Conservation (phyloP, 2,329 filamentous ascomycete species). For the Aspergillus fructus region DNA sequence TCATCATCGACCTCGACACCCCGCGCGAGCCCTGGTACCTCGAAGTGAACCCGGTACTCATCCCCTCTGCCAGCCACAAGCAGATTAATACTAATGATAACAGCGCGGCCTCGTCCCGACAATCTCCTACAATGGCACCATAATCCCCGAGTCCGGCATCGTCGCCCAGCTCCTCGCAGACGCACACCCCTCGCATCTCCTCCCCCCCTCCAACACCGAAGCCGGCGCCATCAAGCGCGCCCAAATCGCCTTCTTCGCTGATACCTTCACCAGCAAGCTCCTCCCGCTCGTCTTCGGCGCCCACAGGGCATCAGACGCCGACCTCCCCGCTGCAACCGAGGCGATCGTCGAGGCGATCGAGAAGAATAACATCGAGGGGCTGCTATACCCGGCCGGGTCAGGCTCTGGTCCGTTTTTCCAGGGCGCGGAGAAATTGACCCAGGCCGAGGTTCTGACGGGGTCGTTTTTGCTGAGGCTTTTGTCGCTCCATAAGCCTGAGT, state of each 20-base stretch:
- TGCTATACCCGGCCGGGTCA: conserved; percentile 50
- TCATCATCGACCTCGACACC: conserved; percentile 67
- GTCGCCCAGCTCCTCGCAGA: conserved; percentile 73
- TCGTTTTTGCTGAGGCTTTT: conserved; percentile 67
- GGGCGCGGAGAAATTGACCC: conserved; percentile 63
- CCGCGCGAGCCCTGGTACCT: conserved; percentile 75
- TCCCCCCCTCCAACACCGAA: conserved; percentile 54
- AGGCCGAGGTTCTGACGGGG: conserved; percentile 61
- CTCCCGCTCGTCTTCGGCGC: conserved; percentile 49
- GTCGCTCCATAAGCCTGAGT: conserved; percentile 52
- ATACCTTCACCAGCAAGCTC: conserved; percentile 66
- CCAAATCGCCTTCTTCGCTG: conserved; percentile 69
- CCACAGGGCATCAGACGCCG: conserved; percentile 51
- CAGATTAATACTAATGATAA: neutral
- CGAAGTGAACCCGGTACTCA: conserved; percentile 65
- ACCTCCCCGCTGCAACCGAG: conserved; percentile 50
- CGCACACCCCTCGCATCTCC: conserved; percentile 64
- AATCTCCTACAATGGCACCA: conserved; percentile 66
- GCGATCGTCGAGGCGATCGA: conserved; percentile 57
- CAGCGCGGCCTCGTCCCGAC: conserved; percentile 71
- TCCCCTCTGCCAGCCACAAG: neutral
- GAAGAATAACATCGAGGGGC: conserved; percentile 75
- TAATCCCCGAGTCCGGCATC: conserved; percentile 71
- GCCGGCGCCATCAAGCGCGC: conserved; percentile 63
- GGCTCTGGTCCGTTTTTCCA: conserved; percentile 60